Base-by-base conservation (phyloP, 1,139 yeast genomes). In the Debaryomyces udenii region DNA sequence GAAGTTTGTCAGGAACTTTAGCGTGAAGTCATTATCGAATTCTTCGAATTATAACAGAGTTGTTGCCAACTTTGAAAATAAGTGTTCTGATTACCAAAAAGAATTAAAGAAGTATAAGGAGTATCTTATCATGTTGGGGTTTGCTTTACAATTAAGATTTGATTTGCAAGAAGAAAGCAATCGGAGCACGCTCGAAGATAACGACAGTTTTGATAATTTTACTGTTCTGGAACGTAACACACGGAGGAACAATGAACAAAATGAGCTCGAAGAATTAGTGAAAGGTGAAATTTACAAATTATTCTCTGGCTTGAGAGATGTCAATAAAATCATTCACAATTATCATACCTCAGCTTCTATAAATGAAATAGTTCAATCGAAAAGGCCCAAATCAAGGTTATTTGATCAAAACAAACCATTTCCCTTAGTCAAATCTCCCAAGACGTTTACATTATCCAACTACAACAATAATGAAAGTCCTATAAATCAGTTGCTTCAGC, bases 131-230 rank as follows among this genome's bases (percentile, higher is more conserved):
- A 67, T 70, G 36, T 64, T 77, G 38, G 79, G 76, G 6, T 68
- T 68, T 51, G 81, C 78, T 0, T 67, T 77, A 44, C 74, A 70
- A 47, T 62, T 76, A 44, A 64, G 78, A 46, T 70, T 71, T 45
- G 75, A 71, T 42, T 59, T 70, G 44, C 73, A 70, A 46, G 74
- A 60, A 39, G 62, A 57, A 34, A 67, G 66, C 41, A 56, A 52
- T 37, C 26, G 15, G n/a, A 39, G 41, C 17, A 26, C 37, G 10
- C 7, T 32, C 22, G 41, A 41, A 14, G 41, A 31, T 9, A 43
- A 43, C 16, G 47, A 40, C 11, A 32, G 29, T 22, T 46, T 37
- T 29, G 42, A 7, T 13, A 29, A 26, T 37, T 43, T 11, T 17
- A 35, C 24, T 22, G 18, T 11, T 17, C 7, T n/a, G 16, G 28